phyloP scores from a whole-genome alignment of 2,329 filamentous ascomycete species.

The Beauveria rudraprayagi region DNA sequence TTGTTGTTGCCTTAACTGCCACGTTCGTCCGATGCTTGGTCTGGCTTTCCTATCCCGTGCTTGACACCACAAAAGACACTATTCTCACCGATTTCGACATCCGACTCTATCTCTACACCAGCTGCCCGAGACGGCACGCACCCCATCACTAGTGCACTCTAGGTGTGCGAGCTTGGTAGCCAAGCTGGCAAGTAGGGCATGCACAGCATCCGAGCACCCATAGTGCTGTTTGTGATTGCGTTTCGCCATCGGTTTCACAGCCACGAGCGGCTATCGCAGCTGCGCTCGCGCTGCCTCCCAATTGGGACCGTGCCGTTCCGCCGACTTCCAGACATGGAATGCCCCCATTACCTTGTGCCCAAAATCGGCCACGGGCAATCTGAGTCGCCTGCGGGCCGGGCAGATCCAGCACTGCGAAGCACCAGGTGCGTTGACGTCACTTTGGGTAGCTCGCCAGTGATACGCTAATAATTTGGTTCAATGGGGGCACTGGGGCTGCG shows the following conservation, averaged over 20 bases:
- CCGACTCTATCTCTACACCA: neutral
- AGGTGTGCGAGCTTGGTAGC: neutral
- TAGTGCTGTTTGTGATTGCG: neutral
- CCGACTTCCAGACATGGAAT: constrained; percentile 2
- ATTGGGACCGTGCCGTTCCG: neutral
- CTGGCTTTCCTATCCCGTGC: neutral
- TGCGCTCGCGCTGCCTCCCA: neutral
- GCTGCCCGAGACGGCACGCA: neutral
- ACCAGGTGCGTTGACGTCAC: constrained; percentile 7
- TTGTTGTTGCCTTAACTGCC: neutral
- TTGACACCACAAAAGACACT: neutral
- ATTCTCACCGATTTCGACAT: constrained; percentile 6
- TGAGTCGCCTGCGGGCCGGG: constrained; percentile 8
- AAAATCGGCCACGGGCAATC: constrained; percentile 6
- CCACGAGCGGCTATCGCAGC: constrained; percentile 4
- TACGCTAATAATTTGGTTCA: neutral
- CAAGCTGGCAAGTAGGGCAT: neutral
- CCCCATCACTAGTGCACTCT: neutral
- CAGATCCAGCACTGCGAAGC: constrained; percentile 7
- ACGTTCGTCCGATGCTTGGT: neutral
- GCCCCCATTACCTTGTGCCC: neutral
- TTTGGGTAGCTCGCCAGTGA: neutral
- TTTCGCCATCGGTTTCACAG: constrained; percentile 6
- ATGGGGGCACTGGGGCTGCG: neutral
- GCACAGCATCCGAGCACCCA: neutral